Evolutionary conservation across 768 basidiomycete species (phyloP).

Genomic region (Tricholoma matsutake): DNA sequence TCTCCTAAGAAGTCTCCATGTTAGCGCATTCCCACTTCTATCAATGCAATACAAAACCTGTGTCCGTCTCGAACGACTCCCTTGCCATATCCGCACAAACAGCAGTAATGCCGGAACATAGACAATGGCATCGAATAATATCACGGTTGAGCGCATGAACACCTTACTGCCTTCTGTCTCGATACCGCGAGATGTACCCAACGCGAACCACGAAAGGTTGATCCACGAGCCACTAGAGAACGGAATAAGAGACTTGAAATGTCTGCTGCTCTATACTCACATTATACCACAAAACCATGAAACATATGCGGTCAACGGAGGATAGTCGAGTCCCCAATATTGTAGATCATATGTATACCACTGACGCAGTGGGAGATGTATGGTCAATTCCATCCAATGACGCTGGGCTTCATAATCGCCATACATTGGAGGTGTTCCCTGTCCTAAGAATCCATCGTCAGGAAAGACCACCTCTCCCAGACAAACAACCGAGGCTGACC

Average conservation of each 20-base stretch:
- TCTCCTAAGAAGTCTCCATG: constrained; percentile 40
- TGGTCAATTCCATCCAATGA: constrained; percentile 92
- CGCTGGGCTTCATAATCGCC: constrained; percentile 94
- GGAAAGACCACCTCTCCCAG: background rate
- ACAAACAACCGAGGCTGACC: constrained; percentile 47
- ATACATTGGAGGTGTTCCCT: constrained; percentile 73
- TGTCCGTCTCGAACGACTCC: constrained; percentile 67
- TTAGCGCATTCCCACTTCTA: background rate
- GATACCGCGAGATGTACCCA: constrained; percentile 67
- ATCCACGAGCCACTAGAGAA: constrained; percentile 33
- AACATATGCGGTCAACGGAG: constrained; percentile 86
- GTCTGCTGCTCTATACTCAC: constrained; percentile 39
- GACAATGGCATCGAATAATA: constrained; percentile 63
- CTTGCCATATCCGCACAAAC: constrained; percentile 67
- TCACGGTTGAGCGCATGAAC: constrained; percentile 80
- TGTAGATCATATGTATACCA: constrained; percentile 90
- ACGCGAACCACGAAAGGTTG: constrained; percentile 66
- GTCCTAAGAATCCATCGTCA: constrained; percentile 40
- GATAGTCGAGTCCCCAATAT: constrained; percentile 97
- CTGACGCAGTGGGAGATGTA: constrained; percentile 65
- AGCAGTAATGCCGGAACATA: constrained; percentile 73
- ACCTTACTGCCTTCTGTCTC: constrained; percentile 64
- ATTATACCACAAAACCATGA: constrained; percentile 80
- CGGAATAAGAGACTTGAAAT: background rate
- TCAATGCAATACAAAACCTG: constrained; percentile 49